Percentiles rank a stretch among this genome's conserved stretches.
phyloP scores from a whole-genome alignment of 2,329 filamentous ascomycete genomes.

The Nothophoma quercina region DNA sequence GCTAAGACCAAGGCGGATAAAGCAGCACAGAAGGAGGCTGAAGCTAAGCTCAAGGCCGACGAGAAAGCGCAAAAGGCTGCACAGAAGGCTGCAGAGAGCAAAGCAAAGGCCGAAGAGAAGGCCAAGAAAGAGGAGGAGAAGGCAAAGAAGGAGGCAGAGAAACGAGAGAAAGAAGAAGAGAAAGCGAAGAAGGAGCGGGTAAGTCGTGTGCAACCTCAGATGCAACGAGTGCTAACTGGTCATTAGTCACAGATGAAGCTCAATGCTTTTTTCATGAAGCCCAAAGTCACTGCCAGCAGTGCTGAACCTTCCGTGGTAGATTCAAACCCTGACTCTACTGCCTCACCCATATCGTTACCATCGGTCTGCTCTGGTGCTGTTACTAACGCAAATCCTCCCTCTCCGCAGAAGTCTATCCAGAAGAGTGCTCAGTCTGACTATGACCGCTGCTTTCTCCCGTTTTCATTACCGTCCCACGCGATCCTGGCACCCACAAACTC shows the following conservation, averaged over 20 bases:
- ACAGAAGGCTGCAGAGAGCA: conserved; percentile 47
- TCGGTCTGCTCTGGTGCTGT: conserved; percentile 24
- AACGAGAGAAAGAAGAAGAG: conserved; percentile 49
- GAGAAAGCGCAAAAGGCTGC: conserved; percentile 46
- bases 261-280: conserved; percentile 56
- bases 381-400: conserved; percentile 42
- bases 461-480: conserved; percentile 78
- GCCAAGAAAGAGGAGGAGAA: conserved; percentile 57
- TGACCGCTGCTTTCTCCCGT: conserved; percentile 77
- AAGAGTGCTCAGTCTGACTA: conserved; percentile 52
- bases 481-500: conserved; percentile 67
- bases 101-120: conserved; percentile 50
- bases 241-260: conserved; percentile 51
- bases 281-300: conserved; percentile 45
- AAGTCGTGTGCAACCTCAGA: conserved; percentile 25
- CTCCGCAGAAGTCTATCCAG: conserved; percentile 42
- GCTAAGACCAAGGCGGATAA: conserved; percentile 47
- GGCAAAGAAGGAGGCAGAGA: conserved; percentile 52
- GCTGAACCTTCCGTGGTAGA: conserved; percentile 40
- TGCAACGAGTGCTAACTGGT: conserved; percentile 31
- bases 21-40: conserved; percentile 45
- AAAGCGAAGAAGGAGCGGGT: conserved; percentile 52
- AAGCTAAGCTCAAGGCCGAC: conserved; percentile 47
- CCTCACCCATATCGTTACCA: conserved; percentile 36
- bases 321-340: conserved; percentile 43